These are phyloP conservation scores for Talaromyces rugulosus DNA, from an alignment of 2,329 filamentous ascomycete species.

Conservation along the genomic window DNA sequence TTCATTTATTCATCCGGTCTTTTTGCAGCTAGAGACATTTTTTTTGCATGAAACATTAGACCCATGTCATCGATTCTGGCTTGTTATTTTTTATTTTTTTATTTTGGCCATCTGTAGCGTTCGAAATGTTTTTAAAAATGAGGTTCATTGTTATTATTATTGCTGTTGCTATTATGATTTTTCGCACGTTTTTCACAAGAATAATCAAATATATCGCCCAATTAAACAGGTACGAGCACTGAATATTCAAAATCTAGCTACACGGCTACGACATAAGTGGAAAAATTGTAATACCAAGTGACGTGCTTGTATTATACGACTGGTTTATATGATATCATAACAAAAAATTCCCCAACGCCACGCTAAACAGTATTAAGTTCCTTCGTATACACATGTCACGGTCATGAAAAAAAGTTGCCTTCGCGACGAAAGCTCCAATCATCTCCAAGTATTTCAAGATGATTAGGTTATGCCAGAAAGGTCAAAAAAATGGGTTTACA, in stretches of 20 bases:
- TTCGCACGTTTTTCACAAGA: no score
- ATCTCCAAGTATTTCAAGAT: not conserved
- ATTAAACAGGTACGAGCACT: no score
- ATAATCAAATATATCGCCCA: no score
- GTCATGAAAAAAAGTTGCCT: not conserved
- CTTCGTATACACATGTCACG: slow-evolving; percentile 8
- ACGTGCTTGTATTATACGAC: not conserved
- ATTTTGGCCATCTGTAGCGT: slow-evolving; percentile 2
- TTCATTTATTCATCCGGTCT: not conserved
- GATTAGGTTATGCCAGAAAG: not conserved
- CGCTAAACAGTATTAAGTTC: slow-evolving; percentile 12
- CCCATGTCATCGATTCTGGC: not conserved
- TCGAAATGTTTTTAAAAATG: not conserved
- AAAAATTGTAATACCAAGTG: not conserved
- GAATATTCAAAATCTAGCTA: not conserved
- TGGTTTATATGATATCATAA: not conserved
- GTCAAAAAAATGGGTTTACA: slow-evolving; percentile 15
- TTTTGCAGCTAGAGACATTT: not conserved
- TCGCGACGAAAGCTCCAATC: not conserved
- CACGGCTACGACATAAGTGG: not conserved
- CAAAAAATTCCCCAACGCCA: slow-evolving; percentile 17
- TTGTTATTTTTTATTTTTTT: not conserved
- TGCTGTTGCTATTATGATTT: no score
- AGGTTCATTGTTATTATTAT: not conserved
- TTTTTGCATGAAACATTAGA: not conserved